A percentile compares a stretch with the other conserved stretches of the same genome.
Conservation (phyloP, 179 eudicot genomes). For the Camellia oleifera region DNA sequence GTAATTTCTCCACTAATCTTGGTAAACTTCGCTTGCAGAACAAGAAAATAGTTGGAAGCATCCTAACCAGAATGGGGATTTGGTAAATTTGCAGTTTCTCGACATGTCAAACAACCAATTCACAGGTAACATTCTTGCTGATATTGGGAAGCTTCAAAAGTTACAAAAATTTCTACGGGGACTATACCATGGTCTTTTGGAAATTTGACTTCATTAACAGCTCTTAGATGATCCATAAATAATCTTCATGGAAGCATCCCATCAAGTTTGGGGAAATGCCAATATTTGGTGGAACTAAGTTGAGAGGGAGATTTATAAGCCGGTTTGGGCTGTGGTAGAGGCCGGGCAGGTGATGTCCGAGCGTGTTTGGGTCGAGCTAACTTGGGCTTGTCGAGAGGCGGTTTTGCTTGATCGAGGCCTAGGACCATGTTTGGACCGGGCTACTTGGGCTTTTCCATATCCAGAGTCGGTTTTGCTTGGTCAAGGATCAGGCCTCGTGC, state of each 20-base stretch:
- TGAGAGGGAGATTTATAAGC: no score
- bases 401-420: no score
- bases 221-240: not conserved
- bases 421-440: no score
- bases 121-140: constrained; percentile 6
- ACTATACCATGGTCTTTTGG: not conserved
- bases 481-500: no score
- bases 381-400: no score
- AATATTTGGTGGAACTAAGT: not conserved
- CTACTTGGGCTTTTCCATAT: no score
- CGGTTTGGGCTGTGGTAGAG: no score
- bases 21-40: not conserved
- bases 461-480: no score
- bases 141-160: constrained; percentile 7
- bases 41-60: constrained; percentile 20
- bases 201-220: not conserved
- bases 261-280: not conserved
- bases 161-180: constrained; percentile 15
- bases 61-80: constrained; percentile 21
- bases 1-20: constrained; percentile 23
- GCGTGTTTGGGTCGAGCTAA: no score
- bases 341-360: no score
- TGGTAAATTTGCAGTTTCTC: not conserved
- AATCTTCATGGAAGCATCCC: not conserved
- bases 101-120: not conserved